Percentiles rank a stretch among this genome's conserved stretches.
Conservation (phyloP, 2,329 filamentous ascomycete genomes). For the Pleoardoris graminearum region DNA sequence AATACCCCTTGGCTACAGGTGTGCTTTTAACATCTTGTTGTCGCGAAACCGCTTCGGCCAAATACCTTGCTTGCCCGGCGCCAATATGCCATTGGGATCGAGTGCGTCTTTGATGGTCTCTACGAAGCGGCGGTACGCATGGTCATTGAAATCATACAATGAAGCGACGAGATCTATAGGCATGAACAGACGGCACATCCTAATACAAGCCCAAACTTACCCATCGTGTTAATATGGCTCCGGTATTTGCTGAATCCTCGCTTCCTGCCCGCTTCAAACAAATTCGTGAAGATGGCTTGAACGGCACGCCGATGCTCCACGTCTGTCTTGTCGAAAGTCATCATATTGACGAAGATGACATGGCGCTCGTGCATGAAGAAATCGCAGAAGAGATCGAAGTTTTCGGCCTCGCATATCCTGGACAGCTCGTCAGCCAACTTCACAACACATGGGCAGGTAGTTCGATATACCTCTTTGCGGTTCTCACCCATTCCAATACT, state of each 20-base stretch:
- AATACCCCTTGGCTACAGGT: too few relatives aligned
- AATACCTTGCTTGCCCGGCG: conserved; percentile 38
- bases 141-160: conserved; percentile 38
- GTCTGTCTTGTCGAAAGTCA: conserved; percentile 53
- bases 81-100: conserved; percentile 38
- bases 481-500: conserved; percentile 49
- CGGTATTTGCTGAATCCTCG: conserved; percentile 38
- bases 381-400: conserved; percentile 52
- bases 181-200: not conserved
- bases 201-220: conserved; percentile 17
- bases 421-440: not conserved
- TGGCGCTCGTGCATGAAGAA: conserved; percentile 56
- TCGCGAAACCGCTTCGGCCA: conserved; percentile 35
- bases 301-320: conserved; percentile 44
- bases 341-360: conserved; percentile 54
- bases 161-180: conserved; percentile 33
- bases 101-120: conserved; percentile 40
- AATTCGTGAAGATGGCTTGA: conserved; percentile 29
- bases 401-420: conserved; percentile 47
- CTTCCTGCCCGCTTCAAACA: conserved; percentile 35
- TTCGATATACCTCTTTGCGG: conserved; percentile 37
- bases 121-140: conserved; percentile 37
- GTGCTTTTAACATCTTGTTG: conserved; percentile 25
- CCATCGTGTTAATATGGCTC: conserved; percentile 38
- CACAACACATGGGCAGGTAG: too few relatives aligned